Conservation (phyloP, 2,329 filamentous ascomycete genomes). For the Hirsutella minnesotensis region DNA sequence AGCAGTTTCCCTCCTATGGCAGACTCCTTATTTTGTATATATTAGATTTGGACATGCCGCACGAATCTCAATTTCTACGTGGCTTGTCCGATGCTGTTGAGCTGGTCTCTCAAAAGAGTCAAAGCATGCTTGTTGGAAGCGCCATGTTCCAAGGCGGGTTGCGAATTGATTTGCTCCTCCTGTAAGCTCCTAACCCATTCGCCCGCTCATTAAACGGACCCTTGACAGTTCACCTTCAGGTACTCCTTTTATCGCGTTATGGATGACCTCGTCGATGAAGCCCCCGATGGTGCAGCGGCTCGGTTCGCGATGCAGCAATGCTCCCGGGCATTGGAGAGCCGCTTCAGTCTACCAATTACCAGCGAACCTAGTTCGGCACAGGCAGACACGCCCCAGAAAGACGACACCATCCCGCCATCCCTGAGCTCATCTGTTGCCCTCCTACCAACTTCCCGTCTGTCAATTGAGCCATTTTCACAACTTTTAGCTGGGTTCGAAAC, state of each 20-base stretch:
- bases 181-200: constrained; percentile 36
- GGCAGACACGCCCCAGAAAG: not conserved
- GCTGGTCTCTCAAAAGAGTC: constrained; percentile 51
- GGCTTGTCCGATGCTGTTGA: constrained; percentile 36
- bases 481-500: constrained; percentile 58
- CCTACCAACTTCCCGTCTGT: not conserved
- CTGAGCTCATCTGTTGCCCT: not conserved
- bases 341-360: too few relatives aligned
- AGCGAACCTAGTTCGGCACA: too few relatives aligned
- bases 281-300: constrained; percentile 15
- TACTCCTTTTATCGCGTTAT: constrained; percentile 52
- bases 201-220: too few relatives aligned
- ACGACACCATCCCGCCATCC: not conserved
- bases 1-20: too few relatives aligned
- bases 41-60: not conserved
- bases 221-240: not conserved
- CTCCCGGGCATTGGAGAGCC: not conserved
- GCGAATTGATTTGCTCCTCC: constrained; percentile 53
- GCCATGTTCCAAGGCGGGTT: constrained; percentile 56
- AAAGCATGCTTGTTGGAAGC: constrained; percentile 64
- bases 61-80: not conserved
- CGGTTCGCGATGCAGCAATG: not conserved
- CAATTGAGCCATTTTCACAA: constrained; percentile 43
- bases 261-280: constrained; percentile 62
- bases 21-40: too few relatives aligned